phyloP scores from a whole-genome alignment of 2,329 filamentous ascomycete species.

The Mollisiaceae sp. region DNA sequence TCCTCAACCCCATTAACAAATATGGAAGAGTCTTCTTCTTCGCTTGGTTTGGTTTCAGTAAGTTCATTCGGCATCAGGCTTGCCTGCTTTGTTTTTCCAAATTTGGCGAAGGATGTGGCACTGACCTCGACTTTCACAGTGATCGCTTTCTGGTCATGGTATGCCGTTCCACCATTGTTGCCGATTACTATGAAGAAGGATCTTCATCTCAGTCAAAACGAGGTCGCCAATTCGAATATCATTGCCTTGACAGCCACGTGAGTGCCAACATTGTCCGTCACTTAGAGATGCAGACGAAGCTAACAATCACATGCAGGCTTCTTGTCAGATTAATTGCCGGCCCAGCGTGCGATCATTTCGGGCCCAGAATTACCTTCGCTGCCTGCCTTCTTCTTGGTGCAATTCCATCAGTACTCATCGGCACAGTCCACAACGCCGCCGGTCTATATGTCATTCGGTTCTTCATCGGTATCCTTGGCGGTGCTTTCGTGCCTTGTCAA shows the following conservation, averaged over 20 bases:
- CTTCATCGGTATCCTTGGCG: constrained; percentile 81
- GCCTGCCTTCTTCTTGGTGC: constrained; percentile 77
- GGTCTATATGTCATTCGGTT: constrained; percentile 78
- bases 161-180: constrained; percentile 77
- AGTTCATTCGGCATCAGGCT: constrained; percentile 2
- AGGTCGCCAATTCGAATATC: constrained; percentile 91
- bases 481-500: constrained; percentile 83
- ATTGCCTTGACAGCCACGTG: constrained; percentile 73
- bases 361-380: constrained; percentile 80
- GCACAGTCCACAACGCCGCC: constrained; percentile 69
- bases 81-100: not conserved
- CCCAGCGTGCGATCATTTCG: constrained; percentile 84
- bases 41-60: constrained; percentile 67
- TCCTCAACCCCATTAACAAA: constrained; percentile 76
- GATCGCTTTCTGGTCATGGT: constrained; percentile 90
- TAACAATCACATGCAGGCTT: constrained; percentile 45
- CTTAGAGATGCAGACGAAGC: constrained; percentile 12
- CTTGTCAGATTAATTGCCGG: constrained; percentile 79
- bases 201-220: constrained; percentile 68
- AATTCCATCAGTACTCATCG: constrained; percentile 82
- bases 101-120: not conserved
- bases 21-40: constrained; percentile 93
- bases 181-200: constrained; percentile 77
- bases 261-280: constrained; percentile 7
- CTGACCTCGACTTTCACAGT: constrained; percentile 44